Conservation (phyloP, 2,329 filamentous ascomycete genomes). For the Lasiodiplodia citricola region DNA sequence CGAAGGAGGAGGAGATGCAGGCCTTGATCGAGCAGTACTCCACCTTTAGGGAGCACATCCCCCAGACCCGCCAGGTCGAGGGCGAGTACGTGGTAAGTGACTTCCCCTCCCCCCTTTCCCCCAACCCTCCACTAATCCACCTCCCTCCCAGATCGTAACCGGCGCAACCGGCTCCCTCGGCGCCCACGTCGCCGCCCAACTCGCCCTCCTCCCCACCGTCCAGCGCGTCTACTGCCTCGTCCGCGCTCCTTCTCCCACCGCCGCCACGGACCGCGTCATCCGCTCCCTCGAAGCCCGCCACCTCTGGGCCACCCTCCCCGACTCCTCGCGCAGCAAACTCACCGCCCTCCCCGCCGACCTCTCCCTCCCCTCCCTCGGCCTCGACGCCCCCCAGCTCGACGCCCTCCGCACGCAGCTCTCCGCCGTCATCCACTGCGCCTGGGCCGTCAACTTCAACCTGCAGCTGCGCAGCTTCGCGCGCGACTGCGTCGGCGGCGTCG, state of each 20-base stretch:
- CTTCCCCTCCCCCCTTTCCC: background rate
- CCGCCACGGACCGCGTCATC: conserved; percentile 42
- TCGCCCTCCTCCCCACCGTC: conserved; percentile 38
- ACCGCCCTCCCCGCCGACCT: conserved; percentile 49
- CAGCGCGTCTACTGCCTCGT: conserved; percentile 59
- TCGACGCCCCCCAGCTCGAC: conserved; percentile 35
- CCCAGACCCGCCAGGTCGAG: conserved; percentile 24
- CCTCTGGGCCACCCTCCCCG: conserved; percentile 37
- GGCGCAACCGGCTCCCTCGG: conserved; percentile 71
- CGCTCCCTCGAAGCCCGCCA: conserved; percentile 44
- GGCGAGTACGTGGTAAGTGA: conserved; percentile 30
- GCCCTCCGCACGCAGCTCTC: conserved; percentile 40
- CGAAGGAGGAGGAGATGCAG: conserved; percentile 52
- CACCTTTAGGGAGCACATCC: conserved; percentile 39
- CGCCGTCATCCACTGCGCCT: conserved; percentile 58
- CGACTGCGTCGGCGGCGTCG: conserved; percentile 52
- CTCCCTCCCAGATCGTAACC: conserved; percentile 50
- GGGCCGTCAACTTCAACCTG: conserved; percentile 65
- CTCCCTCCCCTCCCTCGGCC: conserved; percentile 47
- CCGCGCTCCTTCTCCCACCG: conserved; percentile 48
- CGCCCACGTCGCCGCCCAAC: conserved; percentile 58
- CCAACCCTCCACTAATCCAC: conserved; percentile 38
- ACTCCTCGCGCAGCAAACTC: conserved; percentile 38
- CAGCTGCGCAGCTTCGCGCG: conserved; percentile 56
- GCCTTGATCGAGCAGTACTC: conserved; percentile 54